Conservation (phyloP, 768 basidiomycete species). For the Fomitopsis serialis region DNA sequence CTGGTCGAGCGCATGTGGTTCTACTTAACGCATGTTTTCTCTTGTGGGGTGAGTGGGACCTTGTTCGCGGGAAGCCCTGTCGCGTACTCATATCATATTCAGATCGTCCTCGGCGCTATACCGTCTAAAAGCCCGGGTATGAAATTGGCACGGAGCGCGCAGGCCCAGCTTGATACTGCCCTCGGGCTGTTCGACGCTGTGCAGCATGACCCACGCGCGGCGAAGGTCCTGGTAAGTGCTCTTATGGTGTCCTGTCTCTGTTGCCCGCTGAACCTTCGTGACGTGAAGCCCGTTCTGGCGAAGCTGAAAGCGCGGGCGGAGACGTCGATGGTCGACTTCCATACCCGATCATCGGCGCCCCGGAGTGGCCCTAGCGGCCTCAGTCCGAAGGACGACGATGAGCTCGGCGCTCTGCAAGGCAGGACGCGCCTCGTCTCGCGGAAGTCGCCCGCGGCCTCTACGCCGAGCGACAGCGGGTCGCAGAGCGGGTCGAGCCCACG, state of each 20-base stretch:
- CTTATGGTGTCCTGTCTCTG: too few relatives aligned
- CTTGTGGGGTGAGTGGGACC: constrained; percentile 45
- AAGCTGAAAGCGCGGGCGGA: constrained; percentile 49
- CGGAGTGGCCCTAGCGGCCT: constrained; percentile 30
- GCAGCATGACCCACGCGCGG: constrained; percentile 41
- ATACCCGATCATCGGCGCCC: constrained; percentile 20
- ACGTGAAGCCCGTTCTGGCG: constrained; percentile 50
- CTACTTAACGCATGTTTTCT: constrained; percentile 67
- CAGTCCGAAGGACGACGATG: constrained; percentile 55
- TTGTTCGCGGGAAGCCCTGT: background rate
- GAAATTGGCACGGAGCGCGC: constrained; percentile 59
- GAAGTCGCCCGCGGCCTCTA: constrained; percentile 39
- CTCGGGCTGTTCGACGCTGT: constrained; percentile 52
- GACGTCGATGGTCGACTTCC: constrained; percentile 28
- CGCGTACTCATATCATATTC: background rate
- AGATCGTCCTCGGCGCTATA: constrained; percentile 71
- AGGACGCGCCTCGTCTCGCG: constrained; percentile 57
- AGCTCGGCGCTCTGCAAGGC: constrained; percentile 55
- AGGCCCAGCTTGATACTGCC: constrained; percentile 64
- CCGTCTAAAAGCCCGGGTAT: constrained; percentile 55
- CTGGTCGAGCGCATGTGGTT: constrained; percentile 72
- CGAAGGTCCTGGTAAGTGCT: constrained; percentile 55
- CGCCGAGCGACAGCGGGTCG: constrained; percentile 20
- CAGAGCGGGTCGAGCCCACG: constrained; percentile 8
- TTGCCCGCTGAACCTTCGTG: too few relatives aligned